Evolutionary conservation across 2,329 filamentous ascomycete genomes (phyloP).

Genomic region (Paramyrothecium roridum): DNA sequence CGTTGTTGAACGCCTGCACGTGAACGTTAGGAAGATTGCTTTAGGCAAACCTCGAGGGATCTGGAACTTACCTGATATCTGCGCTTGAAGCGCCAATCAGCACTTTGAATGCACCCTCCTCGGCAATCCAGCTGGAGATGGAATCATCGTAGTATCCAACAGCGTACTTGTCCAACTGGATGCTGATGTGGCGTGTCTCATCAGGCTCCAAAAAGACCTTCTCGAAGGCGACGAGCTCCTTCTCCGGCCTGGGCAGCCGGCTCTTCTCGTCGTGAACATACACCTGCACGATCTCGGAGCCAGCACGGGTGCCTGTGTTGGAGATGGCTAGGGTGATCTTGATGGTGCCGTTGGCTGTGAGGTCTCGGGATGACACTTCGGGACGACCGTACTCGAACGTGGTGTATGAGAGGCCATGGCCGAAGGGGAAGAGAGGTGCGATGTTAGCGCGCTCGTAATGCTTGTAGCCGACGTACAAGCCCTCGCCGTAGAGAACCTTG

Average conservation of each 20-base stretch:
- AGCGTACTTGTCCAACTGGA: slow-evolving; percentile 46
- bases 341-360: slow-evolving; percentile 35
- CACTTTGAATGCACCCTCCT: slow-evolving; percentile 60
- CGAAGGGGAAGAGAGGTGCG: slow-evolving; percentile 66
- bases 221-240: slow-evolving; percentile 68
- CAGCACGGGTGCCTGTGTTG: slow-evolving; percentile 54
- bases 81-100: slow-evolving; percentile 59
- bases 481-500: slow-evolving; percentile 68
- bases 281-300: slow-evolving; percentile 64
- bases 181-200: slow-evolving; percentile 47
- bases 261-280: slow-evolving; percentile 65
- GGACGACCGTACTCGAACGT: slow-evolving; percentile 62
- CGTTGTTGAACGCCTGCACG: slow-evolving; percentile 37
- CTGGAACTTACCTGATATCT: slow-evolving; percentile 56
- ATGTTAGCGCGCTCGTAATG: slow-evolving; percentile 65
- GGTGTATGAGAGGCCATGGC: slow-evolving; percentile 72
- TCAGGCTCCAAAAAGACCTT: slow-evolving; percentile 59
- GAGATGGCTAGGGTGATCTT: slow-evolving; percentile 45
- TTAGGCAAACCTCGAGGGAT: too few species aligned
- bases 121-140: slow-evolving; percentile 59
- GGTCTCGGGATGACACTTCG: slow-evolving; percentile 39
- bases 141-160: slow-evolving; percentile 62
- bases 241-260: slow-evolving; percentile 61
- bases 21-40: slow-evolving; percentile 4
- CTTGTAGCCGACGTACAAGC: slow-evolving; percentile 69